Percentiles rank a stretch among this genome's conserved stretches.
Evolutionary conservation across 345 rosid genomes (phyloP).

Genomic region (Camelina hispida): DNA sequence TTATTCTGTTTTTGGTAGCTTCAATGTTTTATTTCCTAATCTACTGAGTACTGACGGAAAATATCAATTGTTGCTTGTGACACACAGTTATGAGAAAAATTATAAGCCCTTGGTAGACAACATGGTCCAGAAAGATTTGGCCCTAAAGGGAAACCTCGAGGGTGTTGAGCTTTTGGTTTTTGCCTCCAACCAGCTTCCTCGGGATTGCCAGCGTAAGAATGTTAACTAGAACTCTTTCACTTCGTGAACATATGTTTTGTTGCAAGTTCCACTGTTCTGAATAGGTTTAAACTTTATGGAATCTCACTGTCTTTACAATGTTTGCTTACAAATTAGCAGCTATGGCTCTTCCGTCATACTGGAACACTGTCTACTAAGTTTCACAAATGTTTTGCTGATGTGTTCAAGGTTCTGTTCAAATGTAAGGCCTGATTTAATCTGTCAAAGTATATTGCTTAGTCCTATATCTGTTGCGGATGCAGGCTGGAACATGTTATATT

Average conservation of each 20-base stretch:
- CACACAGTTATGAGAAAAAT: slow-evolving; percentile 70
- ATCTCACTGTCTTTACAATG: slow-evolving; percentile 21
- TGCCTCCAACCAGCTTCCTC: slow-evolving; percentile 88
- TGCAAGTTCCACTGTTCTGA: slow-evolving; percentile 11
- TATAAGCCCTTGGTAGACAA: slow-evolving; percentile 80
- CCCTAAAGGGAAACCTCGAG: slow-evolving; percentile 74
- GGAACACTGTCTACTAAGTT: slow-evolving; percentile 8
- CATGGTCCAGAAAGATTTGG: slow-evolving; percentile 84
- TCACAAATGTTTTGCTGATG: neutral
- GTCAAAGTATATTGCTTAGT: slow-evolving; percentile 23
- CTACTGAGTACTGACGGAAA: slow-evolving; percentile 19
- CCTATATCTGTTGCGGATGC: slow-evolving; percentile 38
- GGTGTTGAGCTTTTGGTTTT: slow-evolving; percentile 82
- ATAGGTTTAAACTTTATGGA: slow-evolving; percentile 10
- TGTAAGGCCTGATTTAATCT: slow-evolving; percentile 16
- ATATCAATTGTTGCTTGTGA: slow-evolving; percentile 34
- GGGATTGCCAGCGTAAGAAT: slow-evolving; percentile 83
- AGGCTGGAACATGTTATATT: slow-evolving; percentile 91
- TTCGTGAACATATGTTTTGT: slow-evolving; percentile 10
- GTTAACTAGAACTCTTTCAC: slow-evolving; percentile 26
- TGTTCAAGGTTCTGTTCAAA: neutral
- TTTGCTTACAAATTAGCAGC: slow-evolving; percentile 19
- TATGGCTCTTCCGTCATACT: slow-evolving; percentile 13
- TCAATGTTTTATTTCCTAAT: slow-evolving; percentile 18
- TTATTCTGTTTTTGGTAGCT: slow-evolving; percentile 20